Evolutionary conservation across 2,329 filamentous ascomycete genomes (phyloP).

Genomic region (Colletotrichum cordylinicola): DNA sequence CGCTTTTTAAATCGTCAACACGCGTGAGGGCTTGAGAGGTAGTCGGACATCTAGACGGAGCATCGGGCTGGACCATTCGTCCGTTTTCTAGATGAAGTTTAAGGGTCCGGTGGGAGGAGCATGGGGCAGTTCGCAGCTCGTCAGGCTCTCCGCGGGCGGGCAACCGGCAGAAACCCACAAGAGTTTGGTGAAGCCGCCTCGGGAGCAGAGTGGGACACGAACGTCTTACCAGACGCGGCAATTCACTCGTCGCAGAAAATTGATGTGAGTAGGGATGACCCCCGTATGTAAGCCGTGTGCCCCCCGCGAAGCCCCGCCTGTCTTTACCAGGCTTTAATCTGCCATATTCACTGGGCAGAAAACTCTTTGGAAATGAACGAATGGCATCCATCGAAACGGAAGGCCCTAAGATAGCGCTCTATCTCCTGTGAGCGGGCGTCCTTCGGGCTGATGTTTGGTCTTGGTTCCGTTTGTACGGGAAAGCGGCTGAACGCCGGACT

Average conservation of each 20-base stretch:
- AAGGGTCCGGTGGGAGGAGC: not conserved
- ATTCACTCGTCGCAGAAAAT: not conserved
- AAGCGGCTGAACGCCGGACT: not conserved
- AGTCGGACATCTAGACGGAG: not conserved
- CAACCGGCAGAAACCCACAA: not conserved
- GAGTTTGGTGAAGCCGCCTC: not conserved
- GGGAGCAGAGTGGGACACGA: not conserved
- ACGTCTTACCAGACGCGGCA: conserved; percentile 11
- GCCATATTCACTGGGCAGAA: not conserved
- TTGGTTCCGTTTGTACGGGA: not conserved
- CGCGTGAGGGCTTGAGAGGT: not conserved
- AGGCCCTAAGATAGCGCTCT: not conserved
- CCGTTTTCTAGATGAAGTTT: not conserved
- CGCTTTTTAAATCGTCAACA: not conserved
- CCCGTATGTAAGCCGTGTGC: not conserved
- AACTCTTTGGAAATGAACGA: not conserved
- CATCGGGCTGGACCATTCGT: not conserved
- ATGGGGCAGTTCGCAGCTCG: not conserved
- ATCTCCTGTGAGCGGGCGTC: not conserved
- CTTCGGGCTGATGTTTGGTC: not conserved
- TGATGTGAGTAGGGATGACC: conserved; percentile 1
- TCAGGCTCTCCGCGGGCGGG: not conserved
- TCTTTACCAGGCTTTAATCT: not conserved
- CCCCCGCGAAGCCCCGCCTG: not conserved
- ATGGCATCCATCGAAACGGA: not conserved